Evolutionary conservation across 371 early-diverging fungal species (phyloP), one percentile per base, ranked within the genome.

Genomic region (Mortierella sp.): DNA sequence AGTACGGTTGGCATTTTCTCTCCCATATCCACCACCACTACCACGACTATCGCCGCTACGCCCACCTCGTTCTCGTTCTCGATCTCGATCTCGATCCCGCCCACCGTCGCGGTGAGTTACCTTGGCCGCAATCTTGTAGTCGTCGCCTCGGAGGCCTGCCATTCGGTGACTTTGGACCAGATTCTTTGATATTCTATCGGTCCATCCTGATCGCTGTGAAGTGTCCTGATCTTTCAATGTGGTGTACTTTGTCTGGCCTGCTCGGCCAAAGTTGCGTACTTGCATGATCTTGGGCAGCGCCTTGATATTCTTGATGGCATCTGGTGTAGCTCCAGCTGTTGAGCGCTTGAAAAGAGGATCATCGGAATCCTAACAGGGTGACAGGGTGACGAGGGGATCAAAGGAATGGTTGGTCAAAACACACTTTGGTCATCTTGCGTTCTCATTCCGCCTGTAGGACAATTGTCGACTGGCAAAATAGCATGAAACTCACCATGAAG

Each of bases 221-320:
- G 96, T 96, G 78, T 96, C 96, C 81, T 95, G 91, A 53, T 90
- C 90, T 1, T 84, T 82, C 79, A 96, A 80, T 54, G 94, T 95
- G 29, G 94, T 95, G 81, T 90, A 96, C 80, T 95, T 96, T 43
- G 95, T 93, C 54, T 92, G 91, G 14, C 95, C 93, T 16, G 90
- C 86, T 41, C 87, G 64, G 60, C 96, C 96, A 83, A 95, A 96
- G 63, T 95, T 94, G 71, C 93, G 92, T 55, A 94, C 94, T 71
- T 94, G 94, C 92, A 95, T 92, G 8, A 95, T 90, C 59, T 89
- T 87, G 39, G 96, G 96, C 41, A 96, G 73, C 16, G 85, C 66
- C 31, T 89, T 85, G 60, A 88, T 81, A 25, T 88, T 49, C 46
- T 81, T 85, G 10, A 88, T 80, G 67, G 94, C 95, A 63, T 92